Base-by-base conservation (phyloP, 2,329 filamentous ascomycete species). In the Ampelomyces quisqualis region DNA sequence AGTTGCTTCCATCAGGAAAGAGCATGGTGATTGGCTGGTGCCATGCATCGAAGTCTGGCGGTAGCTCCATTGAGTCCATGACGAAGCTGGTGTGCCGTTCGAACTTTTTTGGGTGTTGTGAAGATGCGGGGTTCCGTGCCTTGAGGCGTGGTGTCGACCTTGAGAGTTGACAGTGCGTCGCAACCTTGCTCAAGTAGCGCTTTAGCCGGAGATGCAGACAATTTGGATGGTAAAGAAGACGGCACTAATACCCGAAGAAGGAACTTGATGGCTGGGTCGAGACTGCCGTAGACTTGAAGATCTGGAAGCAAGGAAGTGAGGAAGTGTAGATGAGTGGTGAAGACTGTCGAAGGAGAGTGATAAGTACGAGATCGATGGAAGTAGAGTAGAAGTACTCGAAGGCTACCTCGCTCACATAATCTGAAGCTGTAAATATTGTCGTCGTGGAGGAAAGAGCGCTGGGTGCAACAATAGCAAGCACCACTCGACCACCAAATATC, bases 1-100 rank as follows among this genome's bases (percentile, higher is more conserved):
- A 60, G 1, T 65, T 51, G 1, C 62, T 66, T 17, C 74, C 74
- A 59, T 81, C 70, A 3, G 67, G 55, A 18, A 60, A 47, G 24
- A 67, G 58, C 36, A 84, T 60, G 26, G 65, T 74, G 57, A 85
- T 57, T 27, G 58, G 63, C 58, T 84, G 80, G 26, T 53, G 65
- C 59, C 71, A 78, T 1, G 76, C 73, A 52, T 82, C 70, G 62
- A 78, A 78, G 33, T 55, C 51, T 5, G 48, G 29, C 1, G 56
- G 52, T 20, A 19, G 32, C 9, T 11, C 29, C 7, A 17, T 32
- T 17, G 15, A 17, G 6, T 18, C 29, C 29, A 31, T 31, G 2
- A 18, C 17, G 15, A n/a, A 6, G 5, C 15, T 19, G 29, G 17
- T 9, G 17, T 20, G 7, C 11, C 15, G 7, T n/a, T 24, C 15